Percentiles rank a stretch among this genome's conserved stretches.
Conservation (phyloP, 225 moss, liverwort and hornwort genomes). For the Takakia lepidozioides region DNA sequence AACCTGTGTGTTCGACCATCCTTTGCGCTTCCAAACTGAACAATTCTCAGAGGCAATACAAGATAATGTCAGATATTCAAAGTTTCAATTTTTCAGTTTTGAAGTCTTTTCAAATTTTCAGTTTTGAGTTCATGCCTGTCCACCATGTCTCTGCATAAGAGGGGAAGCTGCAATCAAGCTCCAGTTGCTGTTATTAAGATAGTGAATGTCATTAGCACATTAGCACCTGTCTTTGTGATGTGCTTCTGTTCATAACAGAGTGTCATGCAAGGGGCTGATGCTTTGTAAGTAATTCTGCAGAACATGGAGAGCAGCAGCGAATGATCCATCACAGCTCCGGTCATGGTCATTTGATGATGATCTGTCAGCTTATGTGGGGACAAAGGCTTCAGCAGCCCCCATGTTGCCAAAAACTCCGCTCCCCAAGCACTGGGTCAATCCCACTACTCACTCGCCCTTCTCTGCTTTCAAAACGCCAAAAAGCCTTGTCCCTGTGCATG, state of each 20-base stretch:
- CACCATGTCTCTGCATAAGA: too few species aligned
- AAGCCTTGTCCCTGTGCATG: constrained; percentile 45
- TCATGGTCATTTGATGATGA: constrained; percentile 73
- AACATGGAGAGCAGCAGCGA: constrained; percentile 59
- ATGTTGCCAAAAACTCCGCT: constrained; percentile 73
- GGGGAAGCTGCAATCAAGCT: too few species aligned
- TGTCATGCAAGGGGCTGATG: too few species aligned
- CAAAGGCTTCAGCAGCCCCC: constrained; percentile 64
- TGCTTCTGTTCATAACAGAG: constrained; percentile 2
- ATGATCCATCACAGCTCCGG: constrained; percentile 58
- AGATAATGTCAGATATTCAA: too few species aligned
- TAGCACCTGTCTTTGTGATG: not conserved
- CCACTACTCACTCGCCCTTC: constrained; percentile 70
- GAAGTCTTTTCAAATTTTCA: too few species aligned
- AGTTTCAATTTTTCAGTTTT: too few species aligned
- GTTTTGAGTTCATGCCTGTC: not conserved
- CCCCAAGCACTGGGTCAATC: constrained; percentile 85
- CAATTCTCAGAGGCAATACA: too few species aligned
- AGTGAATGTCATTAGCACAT: too few species aligned
- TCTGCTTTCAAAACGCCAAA: constrained; percentile 73
- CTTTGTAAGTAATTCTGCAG: constrained; percentile 27
- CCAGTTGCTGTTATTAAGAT: too few species aligned
- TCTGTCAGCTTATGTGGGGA: constrained; percentile 41
- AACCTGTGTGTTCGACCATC: too few species aligned
- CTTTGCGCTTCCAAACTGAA: too few species aligned